Evolutionary conservation across 2,329 filamentous ascomycete genomes (phyloP).

Genomic region (Elsinoe batatas): DNA sequence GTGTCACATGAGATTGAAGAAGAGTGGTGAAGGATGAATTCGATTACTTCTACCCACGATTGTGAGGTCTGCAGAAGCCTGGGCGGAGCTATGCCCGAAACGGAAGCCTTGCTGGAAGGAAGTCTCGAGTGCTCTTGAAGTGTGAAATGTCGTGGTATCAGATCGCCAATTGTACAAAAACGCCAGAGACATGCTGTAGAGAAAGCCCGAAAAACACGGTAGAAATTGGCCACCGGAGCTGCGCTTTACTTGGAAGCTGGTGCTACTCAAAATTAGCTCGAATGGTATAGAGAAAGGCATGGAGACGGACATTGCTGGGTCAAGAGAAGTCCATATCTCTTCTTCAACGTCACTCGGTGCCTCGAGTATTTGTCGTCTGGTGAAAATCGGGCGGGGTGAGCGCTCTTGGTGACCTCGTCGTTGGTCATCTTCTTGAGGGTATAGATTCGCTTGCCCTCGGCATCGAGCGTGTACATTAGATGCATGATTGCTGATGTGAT

Average conservation of each 20-base stretch:
- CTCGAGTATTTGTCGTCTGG: conserved; percentile 98
- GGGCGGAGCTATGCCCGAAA: conserved; percentile 1
- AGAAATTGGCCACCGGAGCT: background rate
- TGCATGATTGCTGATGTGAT: conserved; percentile 48
- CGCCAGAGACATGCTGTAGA: background rate
- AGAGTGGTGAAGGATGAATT: background rate
- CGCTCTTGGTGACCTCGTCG: conserved; percentile 85
- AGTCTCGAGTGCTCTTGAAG: background rate
- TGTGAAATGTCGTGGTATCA: background rate
- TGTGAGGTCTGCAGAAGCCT: background rate
- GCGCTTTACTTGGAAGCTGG: background rate
- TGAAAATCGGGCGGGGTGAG: conserved; percentile 91
- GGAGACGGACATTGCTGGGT: conserved; percentile 50
- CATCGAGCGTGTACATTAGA: conserved; percentile 79
- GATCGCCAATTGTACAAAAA: background rate
- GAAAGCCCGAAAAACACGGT: background rate
- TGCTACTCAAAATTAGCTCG: background rate
- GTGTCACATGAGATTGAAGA: background rate
- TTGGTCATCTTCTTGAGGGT: conserved; percentile 82
- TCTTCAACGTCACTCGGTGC: conserved; percentile 90
- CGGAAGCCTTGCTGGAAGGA: background rate
- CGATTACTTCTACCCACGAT: background rate
- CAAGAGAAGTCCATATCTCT: conserved; percentile 77
- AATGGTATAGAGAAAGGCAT: too few relatives aligned
- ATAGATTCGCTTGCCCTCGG: conserved; percentile 78